phyloP scores from a whole-genome alignment of 352 stramenopile species.

The Thraustochytrium aureum region DNA sequence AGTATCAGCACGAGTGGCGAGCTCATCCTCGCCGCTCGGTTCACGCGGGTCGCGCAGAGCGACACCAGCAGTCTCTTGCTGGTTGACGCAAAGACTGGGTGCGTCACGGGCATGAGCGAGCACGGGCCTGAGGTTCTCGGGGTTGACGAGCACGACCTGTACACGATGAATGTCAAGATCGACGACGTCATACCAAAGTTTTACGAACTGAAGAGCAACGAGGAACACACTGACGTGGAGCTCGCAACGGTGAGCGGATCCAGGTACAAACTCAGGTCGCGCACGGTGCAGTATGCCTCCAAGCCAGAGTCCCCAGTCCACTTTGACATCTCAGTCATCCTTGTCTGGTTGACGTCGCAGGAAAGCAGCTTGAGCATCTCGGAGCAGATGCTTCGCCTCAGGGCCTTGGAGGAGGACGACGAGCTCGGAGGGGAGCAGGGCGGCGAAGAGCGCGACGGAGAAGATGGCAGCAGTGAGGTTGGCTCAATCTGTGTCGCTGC shows the following conservation, averaged over 20 bases:
- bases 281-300: slow-evolving; percentile 31
- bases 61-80: slow-evolving; percentile 13
- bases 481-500: too few species aligned
- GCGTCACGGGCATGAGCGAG: slow-evolving; percentile 23
- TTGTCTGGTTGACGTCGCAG: not conserved
- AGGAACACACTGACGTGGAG: slow-evolving; percentile 35
- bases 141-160: slow-evolving; percentile 47
- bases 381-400: not conserved
- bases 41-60: not conserved
- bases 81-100: slow-evolving; percentile 39
- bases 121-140: slow-evolving; percentile 18
- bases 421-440: not conserved
- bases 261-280: slow-evolving; percentile 4
- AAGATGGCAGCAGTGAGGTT: not conserved
- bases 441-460: not conserved
- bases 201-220: not conserved
- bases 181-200: not conserved
- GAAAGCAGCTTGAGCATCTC: not conserved
- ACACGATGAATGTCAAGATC: slow-evolving; percentile 38
- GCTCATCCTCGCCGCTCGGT: slow-evolving; percentile 34
- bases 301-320: slow-evolving; percentile 32
- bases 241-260: slow-evolving; percentile 10
- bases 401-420: not conserved
- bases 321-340: slow-evolving; percentile 23
- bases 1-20: slow-evolving; percentile 43